Base-by-base conservation (phyloP, 1,284 basidiomycete genomes). In the Austropuccinia psidii region DNA sequence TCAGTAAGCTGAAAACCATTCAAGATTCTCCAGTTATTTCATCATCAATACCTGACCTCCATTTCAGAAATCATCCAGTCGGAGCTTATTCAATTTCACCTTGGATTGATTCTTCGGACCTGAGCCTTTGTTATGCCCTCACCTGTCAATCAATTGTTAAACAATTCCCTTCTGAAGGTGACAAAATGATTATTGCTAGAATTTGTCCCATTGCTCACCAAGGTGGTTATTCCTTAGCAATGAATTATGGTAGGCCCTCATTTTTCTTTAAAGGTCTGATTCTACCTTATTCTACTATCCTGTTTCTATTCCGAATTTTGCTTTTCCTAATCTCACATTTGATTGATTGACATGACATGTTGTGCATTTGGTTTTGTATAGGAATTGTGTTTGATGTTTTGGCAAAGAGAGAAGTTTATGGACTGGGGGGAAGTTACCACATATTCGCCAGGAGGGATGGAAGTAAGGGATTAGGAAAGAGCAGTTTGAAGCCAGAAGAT, bases 91-190 rank as follows among this genome's bases (percentile, higher is more conserved):
- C 29, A 50, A 54, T 27, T 67, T n/a, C n/a, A n/a, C n/a, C 49
- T 9, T 76, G 52, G 73, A 68, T 33, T 90, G 75, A 78, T 80
- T 4, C 79, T 82, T 31, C 78, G 85, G 27, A 80, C 90, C 21
- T 82, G 82, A 65, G 27, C 37, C 83, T 94, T 1, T 88, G 89
- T 0, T 80, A 85, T 68, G 90, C 89, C 0, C 91, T 98, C 86
- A 91, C 89, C 4, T 84, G 83, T 6, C 93, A 97, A 80, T 91
- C 90, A 1, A 77, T 96, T 2, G 84, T 98, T 77, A 98, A 98
- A 80, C 94, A 98, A 79, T 85, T 95, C 76, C 83, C 98, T 35
- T 98, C 94, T 0, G 96, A 98, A 80, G 93, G 91, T 11, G 96
- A 99, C 81, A 93, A 96, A 78, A 83, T 98, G 58, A 86, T 94